Evolutionary conservation across 441 rosid genomes (phyloP), one percentile per base, ranked within the genome.

Genomic region (Erodium moschatum): DNA sequence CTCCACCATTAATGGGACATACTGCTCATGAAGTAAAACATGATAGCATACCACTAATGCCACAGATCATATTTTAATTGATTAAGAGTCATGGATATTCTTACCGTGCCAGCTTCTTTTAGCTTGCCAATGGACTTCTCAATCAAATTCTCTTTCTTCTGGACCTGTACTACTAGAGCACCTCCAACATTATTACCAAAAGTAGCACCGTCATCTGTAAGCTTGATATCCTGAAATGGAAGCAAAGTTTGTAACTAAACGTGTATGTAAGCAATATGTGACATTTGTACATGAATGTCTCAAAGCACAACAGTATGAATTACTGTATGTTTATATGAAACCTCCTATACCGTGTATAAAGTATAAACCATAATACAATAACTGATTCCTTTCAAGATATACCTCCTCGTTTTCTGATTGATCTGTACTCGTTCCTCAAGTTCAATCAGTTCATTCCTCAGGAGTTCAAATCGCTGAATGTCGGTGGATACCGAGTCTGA

Each of bases 391-490:
- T 6, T 46, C 56, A 13, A 16, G 66, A 16, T 76, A 71, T 75
- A 90, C 97, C 94, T 85, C 90, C 78, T 79, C 89, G 73, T 74
- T 81, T 72, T 79, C 86, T 24, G 89, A 82, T 61, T 84, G 85
- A 79, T 84, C 78, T 85, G 92, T 70, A 95, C 93, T 65, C 97
- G 87, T 74, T 84, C 86, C 81, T 95, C 97, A 66, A 95, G 93
- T 80, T 95, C 95, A 72, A 91, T 86, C 16, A 95, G 87, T 80
- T 95, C 99, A 70, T 82, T 90, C 81, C 93, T 86, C 33, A 95
- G 76, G 75, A 85, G 77, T 81, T 91, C 96, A 52, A 91, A 95
- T 35, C 97, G 89, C 67, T 64, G 81, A 69, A 95, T 85, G 74
- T 91, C 97, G 83, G 70, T 80, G 56, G 88, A 81, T 74, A 85